Base-by-base conservation (phyloP, 176 grass and related monocot species). In the Thalia dealbata region DNA sequence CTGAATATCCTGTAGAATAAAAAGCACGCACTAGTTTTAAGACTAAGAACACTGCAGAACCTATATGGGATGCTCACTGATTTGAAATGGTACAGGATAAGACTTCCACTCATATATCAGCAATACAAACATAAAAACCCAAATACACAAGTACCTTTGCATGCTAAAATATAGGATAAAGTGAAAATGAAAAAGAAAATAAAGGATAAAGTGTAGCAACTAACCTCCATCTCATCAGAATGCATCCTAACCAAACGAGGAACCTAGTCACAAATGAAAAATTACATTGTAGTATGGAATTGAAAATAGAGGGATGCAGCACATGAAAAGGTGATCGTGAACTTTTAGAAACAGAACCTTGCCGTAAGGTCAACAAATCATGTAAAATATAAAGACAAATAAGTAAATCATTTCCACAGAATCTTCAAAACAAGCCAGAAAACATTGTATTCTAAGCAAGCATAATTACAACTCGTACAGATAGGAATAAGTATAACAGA, bases 161-260 rank as follows among this genome's bases (percentile, higher is more conserved):
- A 22, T 9, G n/a, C 38, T 27, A 28, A 64, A 23, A 42, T 56
- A 80, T 64, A 68, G 24, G 41, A 64, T 14, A 41, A 35, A 73
- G 22, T 45, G 27, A n/a, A 19, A 43, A 42, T 56, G 76, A 55
- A 68, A n/a, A n/a, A n/a, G n/a, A n/a, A 19, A 43, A 42, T 56
- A 80, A 55, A 68, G 24, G 41, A 64, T 14, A 41, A 35, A 73
- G 22, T 45, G 27, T 67, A 59, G 24, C 61, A 72, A 81, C 87
- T 78, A 66, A 92, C 89, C 87, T 97, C 93, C 93, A 97, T 97
- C 71, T 97, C 93, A 74, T 97, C 83, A 69, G 93, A 84, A 72
- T 97, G 93, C 93, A 97, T 88, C 76, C 89, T 86, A 70, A 97
- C 93, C 78, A 97, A 92, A 66, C 93, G 93, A 75, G 93, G 93